Evolutionary conservation across 2,329 filamentous ascomycete species (phyloP).

Genomic region (Trematosphaeria pertusa): DNA sequence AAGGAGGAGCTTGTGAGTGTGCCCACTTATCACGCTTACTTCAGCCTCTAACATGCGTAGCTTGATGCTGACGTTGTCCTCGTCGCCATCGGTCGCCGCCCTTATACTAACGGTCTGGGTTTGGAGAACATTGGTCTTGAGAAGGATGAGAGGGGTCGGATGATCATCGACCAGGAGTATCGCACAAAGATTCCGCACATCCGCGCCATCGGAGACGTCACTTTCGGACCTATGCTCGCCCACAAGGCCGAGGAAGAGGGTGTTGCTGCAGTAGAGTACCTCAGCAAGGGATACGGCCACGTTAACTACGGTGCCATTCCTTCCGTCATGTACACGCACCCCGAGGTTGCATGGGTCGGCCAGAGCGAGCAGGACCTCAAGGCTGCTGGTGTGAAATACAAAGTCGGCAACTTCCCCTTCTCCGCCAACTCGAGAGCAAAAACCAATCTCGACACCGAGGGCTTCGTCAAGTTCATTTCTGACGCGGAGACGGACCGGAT

Average conservation of each 20-base stretch:
- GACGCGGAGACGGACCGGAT: slow-evolving; percentile 97
- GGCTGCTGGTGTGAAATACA: slow-evolving; percentile 87
- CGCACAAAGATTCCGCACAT: slow-evolving; percentile 98
- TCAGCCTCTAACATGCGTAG: slow-evolving; percentile 55
- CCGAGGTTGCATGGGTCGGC: slow-evolving; percentile 97
- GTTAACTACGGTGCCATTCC: slow-evolving; percentile 99
- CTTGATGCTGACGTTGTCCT: slow-evolving; percentile 95
- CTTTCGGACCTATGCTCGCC: slow-evolving; percentile 97
- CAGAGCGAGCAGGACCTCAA: slow-evolving; percentile 98
- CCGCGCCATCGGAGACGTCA: slow-evolving; percentile 93
- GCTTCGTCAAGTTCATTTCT: slow-evolving; percentile 94
- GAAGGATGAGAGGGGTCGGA: slow-evolving; percentile 88
- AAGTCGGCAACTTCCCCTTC: slow-evolving; percentile 94
- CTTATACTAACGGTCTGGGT: slow-evolving; percentile 90
- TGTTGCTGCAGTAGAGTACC: slow-evolving; percentile 93
- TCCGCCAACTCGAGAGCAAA: slow-evolving; percentile 97
- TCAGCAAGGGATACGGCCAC: slow-evolving; percentile 96
- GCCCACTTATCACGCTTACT: background rate
- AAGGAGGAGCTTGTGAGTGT: slow-evolving; percentile 86
- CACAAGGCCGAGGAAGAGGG: slow-evolving; percentile 99
- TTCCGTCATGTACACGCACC: slow-evolving; percentile 99
- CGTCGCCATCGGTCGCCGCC: slow-evolving; percentile 93
- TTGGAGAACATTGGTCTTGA: slow-evolving; percentile 94
- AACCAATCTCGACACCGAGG: slow-evolving; percentile 96
- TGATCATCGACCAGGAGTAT: slow-evolving; percentile 98